A percentile compares a stretch with the other conserved stretches of the same genome.
Conservation (phyloP, 805 yeast genomes). For the Saccharomyces mikatae region DNA sequence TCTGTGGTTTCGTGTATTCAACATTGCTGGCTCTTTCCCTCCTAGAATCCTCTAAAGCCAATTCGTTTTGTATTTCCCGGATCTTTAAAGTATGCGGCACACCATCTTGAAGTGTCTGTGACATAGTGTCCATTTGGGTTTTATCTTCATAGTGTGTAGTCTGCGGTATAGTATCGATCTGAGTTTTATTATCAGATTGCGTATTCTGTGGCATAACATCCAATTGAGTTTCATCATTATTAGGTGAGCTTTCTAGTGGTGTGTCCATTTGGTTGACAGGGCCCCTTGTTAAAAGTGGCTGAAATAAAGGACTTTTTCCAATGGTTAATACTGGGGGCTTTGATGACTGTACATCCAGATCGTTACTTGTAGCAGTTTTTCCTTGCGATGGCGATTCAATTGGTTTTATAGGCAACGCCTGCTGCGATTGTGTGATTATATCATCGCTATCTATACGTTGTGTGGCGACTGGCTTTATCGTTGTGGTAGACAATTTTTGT, state of each 20-base stretch:
- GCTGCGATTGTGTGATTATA: not conserved
- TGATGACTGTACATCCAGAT: not conserved
- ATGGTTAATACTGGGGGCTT: not conserved
- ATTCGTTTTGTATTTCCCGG: slow-evolving; percentile 13
- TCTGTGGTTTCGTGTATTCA: slow-evolving; percentile 3
- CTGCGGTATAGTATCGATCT: not conserved
- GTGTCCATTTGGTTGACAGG: not conserved
- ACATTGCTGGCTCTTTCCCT: not conserved
- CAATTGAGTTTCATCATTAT: not conserved
- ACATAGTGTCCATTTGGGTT: not conserved
- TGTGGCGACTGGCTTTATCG: not conserved
- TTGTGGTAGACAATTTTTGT: not conserved
- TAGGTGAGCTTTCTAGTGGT: not conserved
- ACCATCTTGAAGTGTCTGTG: not conserved
- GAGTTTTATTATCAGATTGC: not conserved
- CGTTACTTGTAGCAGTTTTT: not conserved
- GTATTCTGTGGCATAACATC: not conserved
- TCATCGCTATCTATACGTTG: not conserved
- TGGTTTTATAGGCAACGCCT: not conserved
- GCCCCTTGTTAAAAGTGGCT: not conserved
- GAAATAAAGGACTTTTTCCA: not conserved
- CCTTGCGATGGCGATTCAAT: not conserved
- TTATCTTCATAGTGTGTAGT: not conserved
- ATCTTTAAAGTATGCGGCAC: slow-evolving; percentile 8
- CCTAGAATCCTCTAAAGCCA: slow-evolving; percentile 5